Evolutionary conservation across 2,329 filamentous ascomycete genomes (phyloP), one percentile per base, ranked within the genome.

Genomic region (Exophiala lecanii-corni): DNA sequence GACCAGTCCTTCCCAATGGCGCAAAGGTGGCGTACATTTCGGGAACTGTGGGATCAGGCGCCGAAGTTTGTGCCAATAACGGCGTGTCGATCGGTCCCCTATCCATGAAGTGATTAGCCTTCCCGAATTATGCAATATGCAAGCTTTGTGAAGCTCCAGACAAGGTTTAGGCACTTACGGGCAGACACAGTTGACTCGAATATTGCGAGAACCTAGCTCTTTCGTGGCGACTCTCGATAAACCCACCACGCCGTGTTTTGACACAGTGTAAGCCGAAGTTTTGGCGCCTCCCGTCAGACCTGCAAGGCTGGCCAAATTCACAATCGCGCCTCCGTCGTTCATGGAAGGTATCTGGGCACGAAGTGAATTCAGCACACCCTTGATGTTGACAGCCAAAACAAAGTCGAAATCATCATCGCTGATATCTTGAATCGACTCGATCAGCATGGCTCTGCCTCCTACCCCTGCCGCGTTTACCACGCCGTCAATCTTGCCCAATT

Each of bases 191-290:
- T 66, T 66, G 9, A 66, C 59, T 20, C 63, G 53, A 21, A 67
- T 64, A 3, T 55, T 55, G n/a, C n/a, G n/a, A 4, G 49, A 46
- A 9, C 57, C 62, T 10, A 52, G 55, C 40, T 64, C 62, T 15
- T 50, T 57, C 3, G 62, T 56, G 2, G 60, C 62, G 39, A 55
- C 48, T 34, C 68, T 70, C 9, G 67, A 70, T 41, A 71, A 58
- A 2, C 66, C 69, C 4, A 71, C 55, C 5, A 71, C 45, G 3
- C 58, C 69, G 47, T 65, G 69, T 46, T 71, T 72, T 3, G 62
- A 58, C 2, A 61, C 58, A 4, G 61, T 65, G 45, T 71, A 70
- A 2, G 68, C 65, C 1, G 63, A 62, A 53, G 64, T 19, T 12
- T 23, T 23, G 9, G 38, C 10, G 10, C 3, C 13, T 26, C 38